Evolutionary conservation across 257 asterid species (phyloP).

Genomic region (Solanum chilense): DNA sequence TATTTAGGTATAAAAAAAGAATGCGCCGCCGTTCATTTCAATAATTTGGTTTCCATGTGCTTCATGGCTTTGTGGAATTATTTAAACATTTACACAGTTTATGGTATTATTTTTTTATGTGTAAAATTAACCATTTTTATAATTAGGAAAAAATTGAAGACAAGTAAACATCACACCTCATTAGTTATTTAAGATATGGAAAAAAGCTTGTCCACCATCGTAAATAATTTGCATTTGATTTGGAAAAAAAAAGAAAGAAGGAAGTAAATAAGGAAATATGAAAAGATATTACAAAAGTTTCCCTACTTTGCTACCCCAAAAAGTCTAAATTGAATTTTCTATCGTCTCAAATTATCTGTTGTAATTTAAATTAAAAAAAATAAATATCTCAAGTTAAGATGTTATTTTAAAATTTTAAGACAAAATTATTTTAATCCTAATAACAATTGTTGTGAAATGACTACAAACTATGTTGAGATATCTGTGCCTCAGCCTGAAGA

Average conservation of each 20-base stretch:
- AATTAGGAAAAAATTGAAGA: not conserved
- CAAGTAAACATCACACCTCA: not conserved
- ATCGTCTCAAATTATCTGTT: not conserved
- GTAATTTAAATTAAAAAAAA: not conserved
- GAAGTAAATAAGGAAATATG: not conserved
- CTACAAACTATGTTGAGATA: too few relatives aligned
- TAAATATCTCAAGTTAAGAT: not conserved
- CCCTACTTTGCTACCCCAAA: not conserved
- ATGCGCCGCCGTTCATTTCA: not conserved
- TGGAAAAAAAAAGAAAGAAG: not conserved
- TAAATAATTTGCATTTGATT: not conserved
- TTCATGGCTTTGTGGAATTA: not conserved
- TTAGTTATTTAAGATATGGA: not conserved
- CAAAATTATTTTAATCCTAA: not conserved
- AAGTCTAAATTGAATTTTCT: not conserved
- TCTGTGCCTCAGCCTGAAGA: too few relatives aligned
- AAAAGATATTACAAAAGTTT: not conserved
- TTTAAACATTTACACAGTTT: not conserved
- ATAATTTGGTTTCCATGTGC: constrained; percentile 5
- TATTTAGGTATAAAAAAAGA: not conserved
- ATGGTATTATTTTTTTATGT: not conserved
- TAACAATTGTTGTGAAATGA: too few relatives aligned
- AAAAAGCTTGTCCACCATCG: not conserved
- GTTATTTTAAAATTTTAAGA: not conserved
- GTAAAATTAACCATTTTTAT: not conserved